Conservation (phyloP, 495 filamentous ascomycete species). For the Penicillium turbatum region DNA sequence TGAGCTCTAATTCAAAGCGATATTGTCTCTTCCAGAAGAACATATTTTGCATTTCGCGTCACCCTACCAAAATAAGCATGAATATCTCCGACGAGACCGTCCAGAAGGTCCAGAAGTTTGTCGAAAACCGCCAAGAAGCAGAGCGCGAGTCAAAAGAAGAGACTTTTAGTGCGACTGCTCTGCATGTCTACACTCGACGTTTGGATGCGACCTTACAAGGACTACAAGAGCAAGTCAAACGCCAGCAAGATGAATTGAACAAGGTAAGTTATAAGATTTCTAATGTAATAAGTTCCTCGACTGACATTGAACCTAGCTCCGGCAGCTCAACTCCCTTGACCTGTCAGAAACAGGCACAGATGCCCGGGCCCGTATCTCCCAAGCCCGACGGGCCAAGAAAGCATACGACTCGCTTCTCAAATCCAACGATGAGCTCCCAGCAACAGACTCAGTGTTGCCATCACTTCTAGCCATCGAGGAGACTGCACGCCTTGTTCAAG, state of each 20-base stretch:
- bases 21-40: background rate
- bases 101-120: constrained; percentile 38
- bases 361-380: constrained; percentile 43
- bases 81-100: constrained; percentile 31
- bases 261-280: constrained; percentile 31
- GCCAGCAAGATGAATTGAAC: constrained; percentile 60
- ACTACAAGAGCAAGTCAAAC: constrained; percentile 59
- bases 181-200: constrained; percentile 44
- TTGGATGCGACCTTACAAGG: constrained; percentile 61
- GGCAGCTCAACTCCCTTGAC: constrained; percentile 38
- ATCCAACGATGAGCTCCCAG: constrained; percentile 59
- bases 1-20: background rate
- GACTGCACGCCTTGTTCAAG: constrained; percentile 56
- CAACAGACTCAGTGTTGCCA: constrained; percentile 61
- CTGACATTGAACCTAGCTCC: constrained; percentile 36
- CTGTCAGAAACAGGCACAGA: constrained; percentile 39
- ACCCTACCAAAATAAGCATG: constrained; percentile 21
- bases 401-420: constrained; percentile 61
- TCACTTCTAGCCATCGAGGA: constrained; percentile 65
- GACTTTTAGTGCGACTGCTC: constrained; percentile 28
- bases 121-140: constrained; percentile 32
- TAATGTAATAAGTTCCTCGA: constrained; percentile 1
- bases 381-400: constrained; percentile 54
- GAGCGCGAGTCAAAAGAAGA: constrained; percentile 34
- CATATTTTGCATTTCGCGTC: background rate